phyloP scores from a whole-genome alignment of 805 yeast genomes.

The Candida jianshihensis region DNA sequence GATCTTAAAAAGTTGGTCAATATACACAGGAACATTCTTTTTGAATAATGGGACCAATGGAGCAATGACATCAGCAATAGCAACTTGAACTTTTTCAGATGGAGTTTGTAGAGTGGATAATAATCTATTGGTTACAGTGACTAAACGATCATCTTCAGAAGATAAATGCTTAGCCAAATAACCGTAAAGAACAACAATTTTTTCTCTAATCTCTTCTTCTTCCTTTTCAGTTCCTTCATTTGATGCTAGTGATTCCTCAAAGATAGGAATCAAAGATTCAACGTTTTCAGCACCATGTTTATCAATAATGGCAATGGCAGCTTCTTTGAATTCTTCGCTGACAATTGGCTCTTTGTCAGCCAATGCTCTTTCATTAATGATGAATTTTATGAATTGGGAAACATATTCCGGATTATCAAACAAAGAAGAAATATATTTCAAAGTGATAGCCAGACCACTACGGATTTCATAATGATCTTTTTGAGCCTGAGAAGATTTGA shows the following conservation, averaged over 20 bases:
- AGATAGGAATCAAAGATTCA: constrained; percentile 74
- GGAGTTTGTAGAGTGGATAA: constrained; percentile 76
- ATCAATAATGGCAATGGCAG: constrained; percentile 73
- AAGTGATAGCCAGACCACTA: constrained; percentile 69
- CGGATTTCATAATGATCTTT: constrained; percentile 82
- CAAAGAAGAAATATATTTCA: constrained; percentile 48
- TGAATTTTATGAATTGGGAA: constrained; percentile 50
- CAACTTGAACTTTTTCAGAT: constrained; percentile 83
- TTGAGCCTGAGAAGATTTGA: constrained; percentile 51
- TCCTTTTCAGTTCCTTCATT: constrained; percentile 39
- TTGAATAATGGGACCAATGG: constrained; percentile 64
- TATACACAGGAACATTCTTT: constrained; percentile 41
- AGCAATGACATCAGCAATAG: constrained; percentile 79
- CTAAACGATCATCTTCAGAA: constrained; percentile 57
- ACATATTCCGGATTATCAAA: constrained; percentile 33
- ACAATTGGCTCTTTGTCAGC: constrained; percentile 72
- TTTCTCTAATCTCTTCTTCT: constrained; percentile 64
- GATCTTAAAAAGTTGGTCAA: constrained; percentile 52
- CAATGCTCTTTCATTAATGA: constrained; percentile 56
- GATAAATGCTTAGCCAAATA: constrained; percentile 81
- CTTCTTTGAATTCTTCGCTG: constrained; percentile 77
- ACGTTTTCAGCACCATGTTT: constrained; percentile 57
- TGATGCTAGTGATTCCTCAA: constrained; percentile 56
- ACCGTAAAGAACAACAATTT: constrained; percentile 84
- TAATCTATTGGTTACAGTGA: constrained; percentile 59